phyloP scores from a whole-genome alignment of 768 basidiomycete species.

The Gloeostereum incarnatum region DNA sequence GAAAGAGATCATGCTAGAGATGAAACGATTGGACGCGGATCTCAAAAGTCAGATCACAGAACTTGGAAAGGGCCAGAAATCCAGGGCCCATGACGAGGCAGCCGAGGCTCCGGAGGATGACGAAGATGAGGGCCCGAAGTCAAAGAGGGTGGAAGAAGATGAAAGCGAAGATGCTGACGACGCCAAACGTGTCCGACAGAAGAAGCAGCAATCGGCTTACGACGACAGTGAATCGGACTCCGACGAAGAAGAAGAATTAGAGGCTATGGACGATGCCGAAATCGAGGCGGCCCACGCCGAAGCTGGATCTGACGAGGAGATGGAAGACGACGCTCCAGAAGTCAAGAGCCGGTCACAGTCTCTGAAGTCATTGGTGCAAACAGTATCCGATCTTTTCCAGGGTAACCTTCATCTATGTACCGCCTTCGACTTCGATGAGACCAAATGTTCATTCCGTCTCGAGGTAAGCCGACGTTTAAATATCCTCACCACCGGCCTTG shows the following conservation, averaged over 20 bases:
- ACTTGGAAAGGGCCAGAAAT: conserved; percentile 71
- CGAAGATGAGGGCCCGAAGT: conserved; percentile 22
- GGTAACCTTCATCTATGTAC: conserved; percentile 55
- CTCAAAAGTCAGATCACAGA: conserved; percentile 71
- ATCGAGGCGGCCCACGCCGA: conserved; percentile 55
- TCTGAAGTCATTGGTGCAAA: conserved; percentile 31
- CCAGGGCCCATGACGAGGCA: conserved; percentile 34
- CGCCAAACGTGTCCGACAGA: conserved; percentile 63
- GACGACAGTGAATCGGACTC: conserved; percentile 61
- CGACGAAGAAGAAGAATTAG: conserved; percentile 37
- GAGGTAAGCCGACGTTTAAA: conserved; percentile 47
- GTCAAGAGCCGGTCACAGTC: conserved; percentile 13
- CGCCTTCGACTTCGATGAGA: conserved; percentile 60
- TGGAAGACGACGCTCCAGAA: conserved; percentile 20
- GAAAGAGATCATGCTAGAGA: conserved; percentile 78
- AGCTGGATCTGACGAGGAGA: conserved; percentile 42
- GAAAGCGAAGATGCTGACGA: conserved; percentile 79
- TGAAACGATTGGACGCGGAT: conserved; percentile 78
- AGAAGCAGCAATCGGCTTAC: conserved; percentile 68
- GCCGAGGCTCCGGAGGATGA: conserved; percentile 41
- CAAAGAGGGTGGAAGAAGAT: conserved; percentile 45
- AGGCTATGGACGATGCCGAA: conserved; percentile 33
- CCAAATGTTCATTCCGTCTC: conserved; percentile 69
- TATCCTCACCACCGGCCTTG: conserved; percentile 2
- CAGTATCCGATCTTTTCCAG: conserved; percentile 43